A percentile compares a stretch with the other conserved stretches of the same genome.
Evolutionary conservation across 768 basidiomycete genomes (phyloP).

Genomic region (Panaeolus cyanescens): DNA sequence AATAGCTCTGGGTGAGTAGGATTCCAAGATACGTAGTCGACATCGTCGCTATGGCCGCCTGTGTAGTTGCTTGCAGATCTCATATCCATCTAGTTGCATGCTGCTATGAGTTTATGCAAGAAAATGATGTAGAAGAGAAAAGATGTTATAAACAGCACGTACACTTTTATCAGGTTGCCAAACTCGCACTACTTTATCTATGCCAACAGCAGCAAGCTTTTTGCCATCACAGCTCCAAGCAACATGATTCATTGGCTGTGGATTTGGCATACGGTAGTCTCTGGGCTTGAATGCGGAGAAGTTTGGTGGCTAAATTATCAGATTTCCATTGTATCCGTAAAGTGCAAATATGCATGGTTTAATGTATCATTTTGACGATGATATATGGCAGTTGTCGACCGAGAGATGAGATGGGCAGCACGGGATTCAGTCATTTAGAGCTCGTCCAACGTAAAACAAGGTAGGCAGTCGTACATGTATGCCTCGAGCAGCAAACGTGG

Average conservation of each 20-base stretch:
- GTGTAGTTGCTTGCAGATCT: constrained; percentile 66
- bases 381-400: not conserved
- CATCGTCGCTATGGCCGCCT: constrained; percentile 76
- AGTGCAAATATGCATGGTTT: constrained; percentile 5
- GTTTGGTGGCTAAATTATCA: constrained; percentile 73
- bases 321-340: too few species aligned
- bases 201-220: constrained; percentile 78
- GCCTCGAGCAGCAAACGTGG: constrained; percentile 68
- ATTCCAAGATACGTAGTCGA: constrained; percentile 85
- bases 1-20: constrained; percentile 84
- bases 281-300: constrained; percentile 82
- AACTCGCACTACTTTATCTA: constrained; percentile 76
- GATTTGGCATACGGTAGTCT: constrained; percentile 65
- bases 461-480: constrained; percentile 62
- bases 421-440: constrained; percentile 2
- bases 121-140: not conserved
- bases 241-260: constrained; percentile 72
- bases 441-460: not conserved
- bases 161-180: constrained; percentile 82
- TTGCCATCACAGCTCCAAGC: constrained; percentile 87
- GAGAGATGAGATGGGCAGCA: not conserved
- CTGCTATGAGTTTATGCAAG: not conserved
- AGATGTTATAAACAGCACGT: constrained; percentile 28
- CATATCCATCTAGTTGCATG: constrained; percentile 58
- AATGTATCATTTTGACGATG: not conserved